phyloP scores from a whole-genome alignment of 106 monocot genomes.

The Posidonia australis region DNA sequence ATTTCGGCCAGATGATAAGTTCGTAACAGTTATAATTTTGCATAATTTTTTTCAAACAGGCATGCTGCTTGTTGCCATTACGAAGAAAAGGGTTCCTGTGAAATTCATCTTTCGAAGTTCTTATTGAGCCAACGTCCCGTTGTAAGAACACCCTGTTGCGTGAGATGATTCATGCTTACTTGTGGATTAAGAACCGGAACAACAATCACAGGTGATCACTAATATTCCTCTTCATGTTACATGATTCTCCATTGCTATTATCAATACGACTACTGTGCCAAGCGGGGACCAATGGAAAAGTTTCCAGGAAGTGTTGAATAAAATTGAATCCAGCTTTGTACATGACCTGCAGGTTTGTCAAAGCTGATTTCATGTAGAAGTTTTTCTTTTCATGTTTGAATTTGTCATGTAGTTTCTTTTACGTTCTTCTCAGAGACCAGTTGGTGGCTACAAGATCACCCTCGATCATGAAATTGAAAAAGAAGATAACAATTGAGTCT shows the following conservation, averaged over 20 bases:
- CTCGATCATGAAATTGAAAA: slow-evolving; percentile 35
- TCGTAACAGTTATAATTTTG: not conserved
- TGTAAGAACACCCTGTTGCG: slow-evolving; percentile 47
- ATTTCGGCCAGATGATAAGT: not conserved
- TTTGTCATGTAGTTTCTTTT: slow-evolving; percentile 9
- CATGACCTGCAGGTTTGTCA: slow-evolving; percentile 36
- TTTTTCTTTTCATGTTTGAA: not conserved
- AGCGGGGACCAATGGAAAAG: slow-evolving; percentile 37
- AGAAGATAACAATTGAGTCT: slow-evolving; percentile 23
- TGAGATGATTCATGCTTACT: slow-evolving; percentile 80
- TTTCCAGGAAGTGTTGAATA: slow-evolving; percentile 31
- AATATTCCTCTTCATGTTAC: not conserved
- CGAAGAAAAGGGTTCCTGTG: slow-evolving; percentile 22
- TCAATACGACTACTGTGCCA: not conserved
- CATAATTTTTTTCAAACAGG: slow-evolving; percentile 4
- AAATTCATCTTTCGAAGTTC: slow-evolving; percentile 34
- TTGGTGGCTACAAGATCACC: slow-evolving; percentile 54
- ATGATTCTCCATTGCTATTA: not conserved
- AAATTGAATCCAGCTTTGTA: slow-evolving; percentile 25
- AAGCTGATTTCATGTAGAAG: not conserved
- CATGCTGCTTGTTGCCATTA: slow-evolving; percentile 29
- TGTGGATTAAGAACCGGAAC: slow-evolving; percentile 25
- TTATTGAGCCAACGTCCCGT: slow-evolving; percentile 21
- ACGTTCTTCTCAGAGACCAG: slow-evolving; percentile 47
- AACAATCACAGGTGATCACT: slow-evolving; percentile 21